Base-by-base conservation (phyloP, 257 asterid species). In the Thymus quinquecostatus region DNA sequence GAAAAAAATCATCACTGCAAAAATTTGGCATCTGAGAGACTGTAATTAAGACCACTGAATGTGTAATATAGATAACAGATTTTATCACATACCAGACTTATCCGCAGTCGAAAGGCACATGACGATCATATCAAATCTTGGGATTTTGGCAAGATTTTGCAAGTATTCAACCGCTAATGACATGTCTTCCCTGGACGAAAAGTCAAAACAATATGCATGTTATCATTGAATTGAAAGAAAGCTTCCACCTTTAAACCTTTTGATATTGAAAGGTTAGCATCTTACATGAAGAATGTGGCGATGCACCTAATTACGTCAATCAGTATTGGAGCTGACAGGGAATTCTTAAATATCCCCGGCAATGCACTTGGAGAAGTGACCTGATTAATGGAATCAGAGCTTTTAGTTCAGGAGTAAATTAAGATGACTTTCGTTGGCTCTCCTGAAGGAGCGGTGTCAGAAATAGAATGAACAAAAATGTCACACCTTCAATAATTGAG, bases 41-140 rank as follows among this genome's bases (percentile, higher is more conserved):
- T 0, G 44, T 11, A 33, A 56, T 10, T 13, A 29, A 63, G 1
- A 58, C 66, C 66, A 49, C 51, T 21, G 21, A 21, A 21, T 21
- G 28, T 44, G 13, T 5, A 38, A 38, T 38, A 38, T 38, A 21
- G 54, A 27, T 14, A 10, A 41, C n/a, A 32, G 33, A 34, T 54
- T 67, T 21, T 61, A 45, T 21, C 62, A 80, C 89, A 45, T 87
- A 95, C 99, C 99, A 72, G 88, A 79, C 81, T 89, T 89, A 71
- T 92, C 94, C 0, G 82, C 68, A 14, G 92, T 80, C 44, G 97
- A 80, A 72, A 95, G 96, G 75, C 93, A 92, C 99, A 95, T 83
- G 74, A 92, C 76, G 62, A 95, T 77, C 94, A 86, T 80, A 77
- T 88, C 92, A 51, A 95, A 92, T 84, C 98, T 86, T 51, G 97